A percentile compares a stretch with the other conserved stretches of the same genome.
These are phyloP conservation scores for Aquilaria yunnanensis DNA, from an alignment of 345 rosid genomes.

Conservation along the genomic window DNA sequence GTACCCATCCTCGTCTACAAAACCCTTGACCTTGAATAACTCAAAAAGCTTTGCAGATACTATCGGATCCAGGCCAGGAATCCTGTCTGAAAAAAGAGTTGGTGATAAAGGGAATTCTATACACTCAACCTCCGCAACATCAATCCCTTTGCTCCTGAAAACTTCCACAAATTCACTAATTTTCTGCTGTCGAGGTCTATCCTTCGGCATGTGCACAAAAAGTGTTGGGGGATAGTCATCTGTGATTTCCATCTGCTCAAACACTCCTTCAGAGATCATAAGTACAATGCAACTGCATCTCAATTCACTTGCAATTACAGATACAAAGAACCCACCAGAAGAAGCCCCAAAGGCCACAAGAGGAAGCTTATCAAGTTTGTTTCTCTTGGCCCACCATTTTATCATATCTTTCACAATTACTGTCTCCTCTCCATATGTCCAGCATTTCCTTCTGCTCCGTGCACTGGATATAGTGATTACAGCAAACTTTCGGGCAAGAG, in stretches of 20 bases:
- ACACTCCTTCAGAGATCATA: slow-evolving; percentile 86
- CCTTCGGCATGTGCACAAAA: slow-evolving; percentile 95
- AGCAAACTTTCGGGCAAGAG: slow-evolving; percentile 52
- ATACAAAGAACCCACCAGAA: slow-evolving; percentile 86
- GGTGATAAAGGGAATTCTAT: slow-evolving; percentile 51
- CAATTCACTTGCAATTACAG: slow-evolving; percentile 55
- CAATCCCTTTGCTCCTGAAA: slow-evolving; percentile 55
- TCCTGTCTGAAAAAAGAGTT: slow-evolving; percentile 48
- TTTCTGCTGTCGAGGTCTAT: slow-evolving; percentile 50
- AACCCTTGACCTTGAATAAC: slow-evolving; percentile 49
- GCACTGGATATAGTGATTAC: slow-evolving; percentile 67
- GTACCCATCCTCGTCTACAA: slow-evolving; percentile 61
- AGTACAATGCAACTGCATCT: slow-evolving; percentile 64
- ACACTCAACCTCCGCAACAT: slow-evolving; percentile 78
- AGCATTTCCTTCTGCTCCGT: slow-evolving; percentile 60
- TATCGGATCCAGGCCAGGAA: slow-evolving; percentile 42
- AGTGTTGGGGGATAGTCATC: slow-evolving; percentile 72
- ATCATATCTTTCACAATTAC: slow-evolving; percentile 43
- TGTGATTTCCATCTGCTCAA: slow-evolving; percentile 48
- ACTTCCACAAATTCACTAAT: slow-evolving; percentile 44
- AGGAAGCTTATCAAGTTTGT: slow-evolving; percentile 62
- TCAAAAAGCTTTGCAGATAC: slow-evolving; percentile 50
- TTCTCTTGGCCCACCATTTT: slow-evolving; percentile 47
- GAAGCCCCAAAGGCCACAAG: slow-evolving; percentile 92
- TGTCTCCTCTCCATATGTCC: slow-evolving; percentile 63